Evolutionary conservation across 2,329 filamentous ascomycete species (phyloP), one percentile per base, ranked within the genome.

Genomic region (Aspergillus sp.): DNA sequence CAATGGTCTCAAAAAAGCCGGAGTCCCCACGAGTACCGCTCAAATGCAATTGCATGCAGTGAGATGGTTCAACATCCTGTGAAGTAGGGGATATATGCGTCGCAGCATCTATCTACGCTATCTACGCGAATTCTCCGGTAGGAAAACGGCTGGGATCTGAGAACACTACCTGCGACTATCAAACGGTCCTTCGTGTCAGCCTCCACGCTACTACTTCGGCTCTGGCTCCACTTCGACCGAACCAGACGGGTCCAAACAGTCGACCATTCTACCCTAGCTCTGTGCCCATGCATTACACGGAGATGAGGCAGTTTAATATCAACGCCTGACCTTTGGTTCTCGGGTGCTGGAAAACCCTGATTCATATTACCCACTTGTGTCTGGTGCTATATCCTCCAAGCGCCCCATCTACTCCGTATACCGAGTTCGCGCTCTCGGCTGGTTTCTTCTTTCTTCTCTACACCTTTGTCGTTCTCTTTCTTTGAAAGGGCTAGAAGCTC

Each of bases 401-500:
- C 41, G 54, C 50, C 52, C 56, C 48, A 38, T 38, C 34, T 38
- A 38, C n/a, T n/a, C 34, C 31, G 19, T 38, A 38, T 38, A 38
- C 34, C 31, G 19, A 50, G 46, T 54, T 45, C 50, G 43, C 49
- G 40, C 41, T 42, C 49, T 45, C 38, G 36, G 45, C 36, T 55
- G 43, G 40, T 52, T 34, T 53, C 50, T 46, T 51, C 43, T 60
- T 43, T 54, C 55, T 58, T 58, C 52, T 53, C 43, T 55, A 57
- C 47, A 52, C 58, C 45, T 51, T 50, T 55, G 45, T 57, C 51
- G 56, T 53, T 59, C 49, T 55, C 60, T 59, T 55, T 43, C 47
- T 55, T 40, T 19, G 25, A 48, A 56, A 62, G 65, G 56, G 68
- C 67, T 65, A 58, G 66, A 66, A 49, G 65, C 66, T 70, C 65